Conservation (phyloP, 2,329 filamentous ascomycete genomes). For the Endoconidiophora laricicola region DNA sequence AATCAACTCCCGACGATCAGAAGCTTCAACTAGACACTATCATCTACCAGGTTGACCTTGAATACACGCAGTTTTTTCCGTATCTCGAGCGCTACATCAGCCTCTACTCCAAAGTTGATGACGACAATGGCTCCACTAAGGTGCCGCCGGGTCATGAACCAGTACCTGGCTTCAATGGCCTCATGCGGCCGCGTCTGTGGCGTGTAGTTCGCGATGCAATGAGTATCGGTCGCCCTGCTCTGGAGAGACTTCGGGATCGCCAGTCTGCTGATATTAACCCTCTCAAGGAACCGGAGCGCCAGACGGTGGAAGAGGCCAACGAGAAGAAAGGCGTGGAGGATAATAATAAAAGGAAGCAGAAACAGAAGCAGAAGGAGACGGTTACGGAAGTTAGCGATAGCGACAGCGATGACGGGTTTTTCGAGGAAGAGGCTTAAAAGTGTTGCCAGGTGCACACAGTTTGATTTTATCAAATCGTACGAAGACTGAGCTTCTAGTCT, state of each 20-base stretch:
- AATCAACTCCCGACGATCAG: conserved; percentile 31
- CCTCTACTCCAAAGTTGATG: conserved; percentile 34
- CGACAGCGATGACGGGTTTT: conserved; percentile 39
- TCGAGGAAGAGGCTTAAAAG: conserved; percentile 24
- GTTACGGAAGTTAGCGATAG: conserved; percentile 23
- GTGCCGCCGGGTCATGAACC: conserved; percentile 27
- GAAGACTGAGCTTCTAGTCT: no score
- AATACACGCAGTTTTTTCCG: conserved; percentile 59
- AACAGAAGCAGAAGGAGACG: conserved; percentile 19
- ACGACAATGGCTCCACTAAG: conserved; percentile 21
- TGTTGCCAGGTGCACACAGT: no score
- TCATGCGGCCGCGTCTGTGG: conserved; percentile 46
- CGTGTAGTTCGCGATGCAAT: conserved; percentile 46
- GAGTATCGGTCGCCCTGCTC: conserved; percentile 32
- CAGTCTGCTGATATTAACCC: conserved; percentile 18
- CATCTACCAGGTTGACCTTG: conserved; percentile 53
- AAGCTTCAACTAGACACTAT: conserved; percentile 44
- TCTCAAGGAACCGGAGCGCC: conserved; percentile 5
- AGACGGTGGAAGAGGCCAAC: conserved; percentile 13
- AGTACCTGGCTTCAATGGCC: background rate
- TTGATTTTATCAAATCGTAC: no score
- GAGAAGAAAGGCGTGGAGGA: conserved; percentile 15
- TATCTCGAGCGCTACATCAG: conserved; percentile 54
- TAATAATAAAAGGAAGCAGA: conserved; percentile 14
- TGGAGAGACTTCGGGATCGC: conserved; percentile 41